Evolutionary conservation across 331 rosid genomes (phyloP).

Genomic region (Saraca asoca): DNA sequence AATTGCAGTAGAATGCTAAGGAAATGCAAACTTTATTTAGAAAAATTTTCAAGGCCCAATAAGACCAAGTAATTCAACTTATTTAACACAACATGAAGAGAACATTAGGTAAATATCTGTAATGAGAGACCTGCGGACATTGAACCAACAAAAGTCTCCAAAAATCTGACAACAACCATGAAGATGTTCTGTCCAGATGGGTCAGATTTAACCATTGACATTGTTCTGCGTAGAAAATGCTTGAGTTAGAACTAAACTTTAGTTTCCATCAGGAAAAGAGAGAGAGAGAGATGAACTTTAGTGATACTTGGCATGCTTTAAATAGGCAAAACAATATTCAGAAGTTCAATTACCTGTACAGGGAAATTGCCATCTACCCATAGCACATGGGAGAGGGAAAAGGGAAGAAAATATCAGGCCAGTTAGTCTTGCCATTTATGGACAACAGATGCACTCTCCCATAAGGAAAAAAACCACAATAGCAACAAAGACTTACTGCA

Average conservation of each 20-base stretch:
- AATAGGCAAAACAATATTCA: conserved; percentile 29
- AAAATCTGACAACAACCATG: conserved; percentile 74
- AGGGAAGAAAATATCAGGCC: conserved; percentile 30
- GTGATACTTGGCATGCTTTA: conserved; percentile 21
- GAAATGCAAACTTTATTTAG: background rate
- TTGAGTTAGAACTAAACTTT: conserved; percentile 39
- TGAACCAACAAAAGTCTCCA: conserved; percentile 95
- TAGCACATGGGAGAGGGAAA: conserved; percentile 29
- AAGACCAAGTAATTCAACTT: background rate
- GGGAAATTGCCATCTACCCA: conserved; percentile 89
- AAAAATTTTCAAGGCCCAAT: conserved; percentile 16
- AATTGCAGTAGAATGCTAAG: background rate
- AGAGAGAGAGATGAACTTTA: too few species aligned
- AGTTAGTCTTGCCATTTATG: conserved; percentile 26
- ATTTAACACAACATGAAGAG: conserved; percentile 23
- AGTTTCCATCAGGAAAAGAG: background rate
- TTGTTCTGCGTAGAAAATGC: conserved; percentile 59
- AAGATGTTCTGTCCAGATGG: conserved; percentile 71
- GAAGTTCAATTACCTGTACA: conserved; percentile 74
- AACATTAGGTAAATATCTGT: conserved; percentile 17
- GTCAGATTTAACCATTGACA: conserved; percentile 71
- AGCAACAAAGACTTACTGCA: conserved; percentile 61
- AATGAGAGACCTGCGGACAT: conserved; percentile 76
- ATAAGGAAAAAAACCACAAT: conserved; percentile 7
- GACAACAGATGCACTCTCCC: conserved; percentile 28